A percentile compares a stretch with the other conserved stretches of the same genome.
phyloP scores from a whole-genome alignment of 148 eudicot species.

The Vaccinium macrocarpon region DNA sequence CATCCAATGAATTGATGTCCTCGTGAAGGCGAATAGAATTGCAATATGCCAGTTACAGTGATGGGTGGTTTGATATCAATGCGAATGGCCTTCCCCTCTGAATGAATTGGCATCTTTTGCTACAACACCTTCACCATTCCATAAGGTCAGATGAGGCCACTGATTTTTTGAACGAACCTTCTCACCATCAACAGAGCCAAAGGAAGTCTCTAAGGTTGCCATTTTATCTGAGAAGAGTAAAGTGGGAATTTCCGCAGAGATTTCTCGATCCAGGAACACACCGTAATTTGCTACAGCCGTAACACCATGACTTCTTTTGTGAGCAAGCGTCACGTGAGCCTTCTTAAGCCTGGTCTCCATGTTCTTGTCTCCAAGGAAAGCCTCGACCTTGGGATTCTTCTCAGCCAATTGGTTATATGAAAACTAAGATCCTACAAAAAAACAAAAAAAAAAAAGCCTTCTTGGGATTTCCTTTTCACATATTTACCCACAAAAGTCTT shows the following conservation, averaged over 20 bases:
- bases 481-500: background rate
- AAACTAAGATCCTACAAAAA: slow-evolving; percentile 14
- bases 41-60: slow-evolving; percentile 47
- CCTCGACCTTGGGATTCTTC: slow-evolving; percentile 47
- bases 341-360: slow-evolving; percentile 44
- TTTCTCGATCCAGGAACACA: slow-evolving; percentile 45
- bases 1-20: background rate
- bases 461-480: background rate
- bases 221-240: slow-evolving; percentile 62
- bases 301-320: slow-evolving; percentile 90
- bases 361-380: slow-evolving; percentile 44
- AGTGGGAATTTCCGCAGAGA: slow-evolving; percentile 60
- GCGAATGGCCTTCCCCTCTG: slow-evolving; percentile 65
- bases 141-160: slow-evolving; percentile 92
- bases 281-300: slow-evolving; percentile 77
- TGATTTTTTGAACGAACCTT: slow-evolving; percentile 53
- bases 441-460: background rate
- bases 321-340: slow-evolving; percentile 90
- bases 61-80: slow-evolving; percentile 68
- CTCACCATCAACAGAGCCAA: slow-evolving; percentile 75
- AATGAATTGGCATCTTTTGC: slow-evolving; percentile 80
- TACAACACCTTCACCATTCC: slow-evolving; percentile 65
- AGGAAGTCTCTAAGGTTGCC: slow-evolving; percentile 77
- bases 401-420: slow-evolving; percentile 44
- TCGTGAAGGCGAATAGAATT: slow-evolving; percentile 41